These are phyloP conservation scores for Coemansia brasiliensis DNA, from an alignment of 192 early-diverging fungal genomes.

Conservation along the genomic window DNA sequence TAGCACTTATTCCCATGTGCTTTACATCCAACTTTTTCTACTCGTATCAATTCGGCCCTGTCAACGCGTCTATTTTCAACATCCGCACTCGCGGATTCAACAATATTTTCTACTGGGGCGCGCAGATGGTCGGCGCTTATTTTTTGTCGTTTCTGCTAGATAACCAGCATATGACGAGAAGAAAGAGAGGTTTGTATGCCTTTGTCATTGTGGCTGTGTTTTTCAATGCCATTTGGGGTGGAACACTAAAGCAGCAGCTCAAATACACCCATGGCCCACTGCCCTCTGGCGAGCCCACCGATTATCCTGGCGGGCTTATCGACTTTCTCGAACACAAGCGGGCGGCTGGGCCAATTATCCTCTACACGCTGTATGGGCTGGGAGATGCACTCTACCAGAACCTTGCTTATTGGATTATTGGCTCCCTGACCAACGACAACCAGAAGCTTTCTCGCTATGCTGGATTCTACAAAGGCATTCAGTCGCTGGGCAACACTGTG, in stretches of 20 bases:
- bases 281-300: slow-evolving; percentile 15
- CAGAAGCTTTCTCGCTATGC: slow-evolving; percentile 68
- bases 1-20: slow-evolving; percentile 74
- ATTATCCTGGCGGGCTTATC: slow-evolving; percentile 26
- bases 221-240: slow-evolving; percentile 65
- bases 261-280: slow-evolving; percentile 43
- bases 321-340: slow-evolving; percentile 51
- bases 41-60: slow-evolving; percentile 72
- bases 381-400: slow-evolving; percentile 83
- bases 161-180: slow-evolving; percentile 55
- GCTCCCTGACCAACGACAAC: slow-evolving; percentile 80
- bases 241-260: slow-evolving; percentile 62
- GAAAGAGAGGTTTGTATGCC: slow-evolving; percentile 64
- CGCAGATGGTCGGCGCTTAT: slow-evolving; percentile 75
- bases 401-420: slow-evolving; percentile 83
- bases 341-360: slow-evolving; percentile 63
- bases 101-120: slow-evolving; percentile 79
- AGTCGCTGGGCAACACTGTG: slow-evolving; percentile 72
- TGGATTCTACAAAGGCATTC: slow-evolving; percentile 91
- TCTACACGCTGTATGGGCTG: slow-evolving; percentile 76
- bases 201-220: slow-evolving; percentile 50
- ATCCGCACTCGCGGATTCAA: slow-evolving; percentile 76
- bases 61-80: slow-evolving; percentile 72
- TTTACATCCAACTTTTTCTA: slow-evolving; percentile 85
- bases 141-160: slow-evolving; percentile 71